Evolutionary conservation across 169 alveolate genomes (phyloP).

Genomic region (Eimeria mitis): DNA sequence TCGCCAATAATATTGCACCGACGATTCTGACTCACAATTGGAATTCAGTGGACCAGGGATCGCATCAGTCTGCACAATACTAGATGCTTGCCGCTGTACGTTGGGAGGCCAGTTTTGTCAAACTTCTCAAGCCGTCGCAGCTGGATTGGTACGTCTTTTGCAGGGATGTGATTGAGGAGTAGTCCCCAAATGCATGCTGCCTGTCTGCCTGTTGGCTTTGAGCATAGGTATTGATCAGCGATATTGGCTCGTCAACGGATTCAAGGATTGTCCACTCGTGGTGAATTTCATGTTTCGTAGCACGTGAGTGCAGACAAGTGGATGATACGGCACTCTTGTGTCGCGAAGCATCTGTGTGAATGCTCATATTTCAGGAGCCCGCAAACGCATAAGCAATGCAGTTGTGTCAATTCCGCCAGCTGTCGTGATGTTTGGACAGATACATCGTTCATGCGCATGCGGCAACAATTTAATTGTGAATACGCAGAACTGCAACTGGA

Average conservation of each 20-base stretch:
- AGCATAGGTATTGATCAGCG: too few relatives aligned
- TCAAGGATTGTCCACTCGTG: background rate
- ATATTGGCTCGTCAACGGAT: background rate
- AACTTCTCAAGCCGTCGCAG: background rate
- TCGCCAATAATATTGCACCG: background rate
- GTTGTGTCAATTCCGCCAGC: too few relatives aligned
- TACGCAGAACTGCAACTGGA: too few relatives aligned
- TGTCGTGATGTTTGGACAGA: too few relatives aligned
- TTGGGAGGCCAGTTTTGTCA: background rate
- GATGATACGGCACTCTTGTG: background rate
- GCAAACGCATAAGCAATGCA: too few relatives aligned
- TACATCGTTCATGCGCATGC: too few relatives aligned
- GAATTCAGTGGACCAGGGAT: background rate
- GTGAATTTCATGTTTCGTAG: background rate
- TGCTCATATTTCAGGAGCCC: background rate
- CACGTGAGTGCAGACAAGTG: background rate
- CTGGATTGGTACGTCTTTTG: background rate
- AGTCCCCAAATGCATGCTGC: too few relatives aligned
- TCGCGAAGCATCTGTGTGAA: background rate
- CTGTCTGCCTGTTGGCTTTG: background rate
- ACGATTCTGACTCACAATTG: background rate
- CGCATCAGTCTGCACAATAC: background rate
- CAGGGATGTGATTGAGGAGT: background rate
- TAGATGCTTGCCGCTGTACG: background rate
- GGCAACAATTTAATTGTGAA: too few relatives aligned